A percentile compares a stretch with the other conserved stretches of the same genome.
These are phyloP conservation scores for Wickerhamomyces ciferrii DNA, from an alignment of 805 yeast genomes.

Conservation along the genomic window DNA sequence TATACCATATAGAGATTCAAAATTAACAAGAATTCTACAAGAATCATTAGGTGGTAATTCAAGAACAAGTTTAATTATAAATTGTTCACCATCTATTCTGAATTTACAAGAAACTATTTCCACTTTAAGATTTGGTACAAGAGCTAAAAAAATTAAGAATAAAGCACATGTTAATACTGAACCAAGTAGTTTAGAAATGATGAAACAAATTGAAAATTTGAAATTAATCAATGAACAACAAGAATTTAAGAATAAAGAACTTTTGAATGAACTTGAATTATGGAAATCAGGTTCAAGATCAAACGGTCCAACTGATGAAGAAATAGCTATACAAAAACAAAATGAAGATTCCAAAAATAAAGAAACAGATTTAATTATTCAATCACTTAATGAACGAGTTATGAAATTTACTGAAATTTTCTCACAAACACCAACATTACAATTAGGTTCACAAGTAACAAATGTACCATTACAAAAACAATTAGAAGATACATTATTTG, in stretches of 20 bases:
- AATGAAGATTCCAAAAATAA: neutral
- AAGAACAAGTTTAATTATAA: constrained; percentile 65
- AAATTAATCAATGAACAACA: constrained; percentile 13
- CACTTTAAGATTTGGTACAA: constrained; percentile 66
- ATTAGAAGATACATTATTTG: constrained; percentile 13
- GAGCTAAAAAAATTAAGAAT: constrained; percentile 67
- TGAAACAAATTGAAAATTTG: constrained; percentile 16
- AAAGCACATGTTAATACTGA: constrained; percentile 50
- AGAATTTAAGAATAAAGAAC: constrained; percentile 9
- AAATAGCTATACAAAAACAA: neutral
- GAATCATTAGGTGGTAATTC: constrained; percentile 83
- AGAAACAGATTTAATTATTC: neutral
- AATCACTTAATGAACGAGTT: constrained; percentile 6
- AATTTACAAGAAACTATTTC: constrained; percentile 65
- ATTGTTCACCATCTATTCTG: constrained; percentile 58
- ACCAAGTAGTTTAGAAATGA: constrained; percentile 17
- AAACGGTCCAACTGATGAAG: neutral
- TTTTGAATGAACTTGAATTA: constrained; percentile 17
- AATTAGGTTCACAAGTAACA: neutral
- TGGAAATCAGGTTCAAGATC: constrained; percentile 16
- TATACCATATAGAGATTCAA: constrained; percentile 74
- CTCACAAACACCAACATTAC: constrained; percentile 8
- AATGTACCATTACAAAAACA: constrained; percentile 4
- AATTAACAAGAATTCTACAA: constrained; percentile 70
- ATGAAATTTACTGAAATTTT: constrained; percentile 11